These are phyloP conservation scores for Trichoderma sp. DNA, from an alignment of 2,329 filamentous ascomycete species.

Conservation along the genomic window DNA sequence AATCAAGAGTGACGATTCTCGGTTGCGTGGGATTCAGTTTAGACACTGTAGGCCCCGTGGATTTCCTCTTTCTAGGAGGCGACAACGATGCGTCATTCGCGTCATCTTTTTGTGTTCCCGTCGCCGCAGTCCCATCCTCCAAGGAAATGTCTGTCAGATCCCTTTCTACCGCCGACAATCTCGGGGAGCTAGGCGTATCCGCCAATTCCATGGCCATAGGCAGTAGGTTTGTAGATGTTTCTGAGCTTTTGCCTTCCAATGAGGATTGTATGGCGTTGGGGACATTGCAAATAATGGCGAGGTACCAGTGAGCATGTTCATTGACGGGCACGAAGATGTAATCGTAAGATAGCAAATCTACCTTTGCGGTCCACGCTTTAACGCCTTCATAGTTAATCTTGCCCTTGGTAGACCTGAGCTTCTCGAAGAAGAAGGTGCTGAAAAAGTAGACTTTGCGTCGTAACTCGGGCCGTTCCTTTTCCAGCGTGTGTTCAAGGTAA, in stretches of 20 bases:
- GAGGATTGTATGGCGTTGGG: slow-evolving; percentile 51
- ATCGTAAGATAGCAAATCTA: slow-evolving; percentile 81
- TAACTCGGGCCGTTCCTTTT: slow-evolving; percentile 51
- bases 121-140: slow-evolving; percentile 17
- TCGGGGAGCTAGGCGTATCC: slow-evolving; percentile 14
- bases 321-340: slow-evolving; percentile 93
- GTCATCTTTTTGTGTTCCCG: slow-evolving; percentile 5
- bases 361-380: slow-evolving; percentile 78
- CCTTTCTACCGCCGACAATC: slow-evolving; percentile 22
- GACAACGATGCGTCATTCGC: neutral
- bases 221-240: slow-evolving; percentile 7
- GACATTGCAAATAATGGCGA: slow-evolving; percentile 92
- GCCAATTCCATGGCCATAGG: slow-evolving; percentile 20
- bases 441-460: slow-evolving; percentile 75
- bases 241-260: slow-evolving; percentile 11
- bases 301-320: slow-evolving; percentile 84
- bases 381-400: slow-evolving; percentile 82
- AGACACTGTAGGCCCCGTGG: slow-evolving; percentile 22
- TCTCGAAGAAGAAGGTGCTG: slow-evolving; percentile 88
- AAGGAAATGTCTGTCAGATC: slow-evolving; percentile 27
- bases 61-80: slow-evolving; percentile 19
- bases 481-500: slow-evolving; percentile 62
- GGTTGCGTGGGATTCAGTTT: slow-evolving; percentile 50
- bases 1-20: slow-evolving; percentile 83
- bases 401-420: slow-evolving; percentile 60